phyloP scores from a whole-genome alignment of 768 basidiomycete genomes.

The Tulasnella sp. region DNA sequence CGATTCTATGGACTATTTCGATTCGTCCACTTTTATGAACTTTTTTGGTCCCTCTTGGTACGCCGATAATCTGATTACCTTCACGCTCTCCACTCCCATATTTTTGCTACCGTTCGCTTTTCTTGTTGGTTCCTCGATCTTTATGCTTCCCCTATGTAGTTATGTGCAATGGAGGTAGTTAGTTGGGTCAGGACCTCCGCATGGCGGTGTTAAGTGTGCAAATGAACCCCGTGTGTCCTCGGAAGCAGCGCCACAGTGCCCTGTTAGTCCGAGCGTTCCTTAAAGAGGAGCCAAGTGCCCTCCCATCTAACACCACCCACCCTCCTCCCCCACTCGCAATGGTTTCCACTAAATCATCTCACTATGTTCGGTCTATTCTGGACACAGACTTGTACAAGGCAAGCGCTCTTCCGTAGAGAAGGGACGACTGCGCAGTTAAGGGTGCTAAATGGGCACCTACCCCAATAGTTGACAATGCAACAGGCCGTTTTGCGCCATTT shows the following conservation, averaged over 20 bases:
- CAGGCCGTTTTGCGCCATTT: constrained; percentile 80
- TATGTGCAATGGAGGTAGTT: constrained; percentile 7
- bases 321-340: neutral
- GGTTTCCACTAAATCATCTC: neutral
- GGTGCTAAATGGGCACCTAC: neutral
- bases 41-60: neutral
- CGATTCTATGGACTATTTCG: neutral
- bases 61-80: neutral
- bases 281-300: neutral
- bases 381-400: constrained; percentile 97
- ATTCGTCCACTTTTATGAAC: neutral
- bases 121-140: constrained; percentile 1
- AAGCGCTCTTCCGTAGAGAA: constrained; percentile 9
- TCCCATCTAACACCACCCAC: constrained; percentile 6
- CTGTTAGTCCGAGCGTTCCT: neutral
- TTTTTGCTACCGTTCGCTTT: neutral
- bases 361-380: constrained; percentile 54
- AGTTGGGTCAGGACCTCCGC: neutral
- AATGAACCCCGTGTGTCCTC: neutral
- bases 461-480: constrained; percentile 84
- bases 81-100: neutral
- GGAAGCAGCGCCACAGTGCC: neutral
- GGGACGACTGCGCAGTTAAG: constrained; percentile 18
- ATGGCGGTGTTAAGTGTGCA: constrained; percentile 4
- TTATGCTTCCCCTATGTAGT: constrained; percentile 7